A percentile compares a stretch with the other conserved stretches of the same genome.
phyloP scores from a whole-genome alignment of 208 protist species.

The Entamoeba invadens region DNA sequence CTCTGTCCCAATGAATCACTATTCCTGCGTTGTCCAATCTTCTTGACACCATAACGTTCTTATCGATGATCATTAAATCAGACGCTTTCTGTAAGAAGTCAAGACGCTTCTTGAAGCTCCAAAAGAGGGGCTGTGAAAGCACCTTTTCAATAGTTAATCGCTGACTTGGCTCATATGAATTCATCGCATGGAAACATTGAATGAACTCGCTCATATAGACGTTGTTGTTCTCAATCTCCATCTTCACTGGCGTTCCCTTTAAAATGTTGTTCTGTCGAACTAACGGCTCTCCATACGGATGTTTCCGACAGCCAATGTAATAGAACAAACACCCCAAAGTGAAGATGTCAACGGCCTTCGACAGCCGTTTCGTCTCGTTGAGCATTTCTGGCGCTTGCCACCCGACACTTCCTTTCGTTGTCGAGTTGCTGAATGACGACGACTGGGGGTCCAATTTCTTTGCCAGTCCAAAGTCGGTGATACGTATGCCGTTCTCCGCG shows the following conservation, averaged over 20 bases:
- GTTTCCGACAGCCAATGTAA: neutral
- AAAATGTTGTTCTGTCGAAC: neutral
- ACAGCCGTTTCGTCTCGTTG: neutral
- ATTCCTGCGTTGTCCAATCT: neutral
- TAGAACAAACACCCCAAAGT: neutral
- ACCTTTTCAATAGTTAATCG: neutral
- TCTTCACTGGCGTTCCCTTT: neutral
- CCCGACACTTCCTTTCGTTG: neutral
- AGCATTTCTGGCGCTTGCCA: neutral
- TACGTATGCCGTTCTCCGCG: slow-evolving; percentile 57
- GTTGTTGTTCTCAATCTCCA: neutral
- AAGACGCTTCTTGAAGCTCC: neutral
- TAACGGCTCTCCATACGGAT: neutral
- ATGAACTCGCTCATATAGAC: neutral
- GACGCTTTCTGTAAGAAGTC: neutral
- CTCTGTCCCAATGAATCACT: neutral
- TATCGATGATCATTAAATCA: neutral
- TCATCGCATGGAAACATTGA: neutral
- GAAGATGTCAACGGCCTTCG: neutral
- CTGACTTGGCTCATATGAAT: neutral
- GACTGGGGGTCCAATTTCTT: slow-evolving; percentile 14
- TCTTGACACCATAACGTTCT: neutral
- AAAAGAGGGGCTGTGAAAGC: neutral
- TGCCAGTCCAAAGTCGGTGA: slow-evolving; percentile 75
- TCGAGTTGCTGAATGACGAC: neutral